phyloP scores from a whole-genome alignment of 805 yeast species.

The Ogataea populi-albae region DNA sequence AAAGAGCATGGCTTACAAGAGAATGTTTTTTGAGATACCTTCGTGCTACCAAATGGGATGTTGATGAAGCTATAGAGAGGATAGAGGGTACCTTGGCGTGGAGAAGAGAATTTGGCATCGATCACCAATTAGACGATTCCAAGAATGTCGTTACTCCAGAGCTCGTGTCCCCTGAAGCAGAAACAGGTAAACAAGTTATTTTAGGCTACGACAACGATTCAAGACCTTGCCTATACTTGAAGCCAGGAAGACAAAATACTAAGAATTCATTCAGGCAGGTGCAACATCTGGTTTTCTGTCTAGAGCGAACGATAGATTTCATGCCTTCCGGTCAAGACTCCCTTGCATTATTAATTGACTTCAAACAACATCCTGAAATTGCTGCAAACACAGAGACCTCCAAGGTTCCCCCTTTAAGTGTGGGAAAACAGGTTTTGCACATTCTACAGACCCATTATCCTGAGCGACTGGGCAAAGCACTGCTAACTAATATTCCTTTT shows the following conservation, averaged over 20 bases:
- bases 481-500: slow-evolving; percentile 90
- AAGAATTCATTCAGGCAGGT: slow-evolving; percentile 87
- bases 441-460: slow-evolving; percentile 97
- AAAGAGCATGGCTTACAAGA: slow-evolving; percentile 88
- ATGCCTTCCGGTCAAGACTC: slow-evolving; percentile 98
- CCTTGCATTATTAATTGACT: slow-evolving; percentile 86
- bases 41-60: slow-evolving; percentile 91
- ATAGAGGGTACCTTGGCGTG: slow-evolving; percentile 78
- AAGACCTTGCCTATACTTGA: slow-evolving; percentile 88
- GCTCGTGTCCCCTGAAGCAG: slow-evolving; percentile 63
- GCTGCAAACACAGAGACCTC: slow-evolving; percentile 50
- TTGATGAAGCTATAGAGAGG: slow-evolving; percentile 66
- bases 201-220: slow-evolving; percentile 87
- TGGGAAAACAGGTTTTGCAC: slow-evolving; percentile 87
- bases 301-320: slow-evolving; percentile 87
- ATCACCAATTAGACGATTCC: slow-evolving; percentile 42
- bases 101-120: slow-evolving; percentile 90
- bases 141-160: slow-evolving; percentile 51
- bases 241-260: slow-evolving; percentile 95
- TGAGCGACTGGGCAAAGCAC: slow-evolving; percentile 90
- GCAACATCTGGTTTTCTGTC: slow-evolving; percentile 90
- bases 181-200: slow-evolving; percentile 88
- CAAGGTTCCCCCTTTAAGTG: slow-evolving; percentile 83
- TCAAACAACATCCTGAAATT: slow-evolving; percentile 69
- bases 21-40: slow-evolving; percentile 89